A percentile compares a stretch with the other conserved stretches of the same genome.
These are phyloP conservation scores for Aspergillus eucalypticola DNA, from an alignment of 2,329 filamentous ascomycete species.

Conservation along the genomic window DNA sequence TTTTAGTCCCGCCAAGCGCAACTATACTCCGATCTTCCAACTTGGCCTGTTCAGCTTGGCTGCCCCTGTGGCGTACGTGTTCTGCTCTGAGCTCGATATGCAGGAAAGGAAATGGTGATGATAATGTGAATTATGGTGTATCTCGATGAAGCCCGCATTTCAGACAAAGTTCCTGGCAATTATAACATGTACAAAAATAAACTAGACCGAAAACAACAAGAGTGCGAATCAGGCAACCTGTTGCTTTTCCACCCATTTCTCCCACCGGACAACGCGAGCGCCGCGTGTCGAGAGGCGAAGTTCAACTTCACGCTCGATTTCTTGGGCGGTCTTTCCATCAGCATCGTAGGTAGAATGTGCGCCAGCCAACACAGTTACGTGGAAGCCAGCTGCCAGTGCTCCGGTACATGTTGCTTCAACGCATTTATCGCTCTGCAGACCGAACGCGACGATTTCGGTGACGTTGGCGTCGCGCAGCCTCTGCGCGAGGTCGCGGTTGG, in stretches of 20 bases:
- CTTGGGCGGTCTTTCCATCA: neutral
- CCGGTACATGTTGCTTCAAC: conserved; percentile 7
- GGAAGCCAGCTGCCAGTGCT: conserved; percentile 3
- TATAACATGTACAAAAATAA: neutral
- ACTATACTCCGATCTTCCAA: too few relatives aligned
- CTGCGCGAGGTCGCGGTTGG: neutral
- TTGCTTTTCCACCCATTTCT: neutral
- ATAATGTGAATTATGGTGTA: too few relatives aligned
- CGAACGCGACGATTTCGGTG: conserved; percentile 1
- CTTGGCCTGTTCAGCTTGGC: too few relatives aligned
- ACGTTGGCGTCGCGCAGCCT: neutral
- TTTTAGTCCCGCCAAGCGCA: too few relatives aligned
- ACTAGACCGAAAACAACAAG: neutral
- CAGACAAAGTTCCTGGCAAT: neutral
- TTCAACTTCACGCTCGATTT: conserved; percentile 5
- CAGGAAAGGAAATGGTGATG: too few relatives aligned
- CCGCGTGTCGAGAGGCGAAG: neutral
- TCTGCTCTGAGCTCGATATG: too few relatives aligned
- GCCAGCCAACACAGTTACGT: neutral
- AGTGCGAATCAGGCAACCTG: neutral
- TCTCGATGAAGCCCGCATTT: too few relatives aligned
- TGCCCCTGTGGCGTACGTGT: too few relatives aligned
- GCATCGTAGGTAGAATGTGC: conserved; percentile 9
- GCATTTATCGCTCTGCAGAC: neutral
- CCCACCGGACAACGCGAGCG: neutral